Percentiles rank a stretch among this genome's conserved stretches.
Evolutionary conservation across 106 monocot species (phyloP).

Genomic region (Acorus calamus): DNA sequence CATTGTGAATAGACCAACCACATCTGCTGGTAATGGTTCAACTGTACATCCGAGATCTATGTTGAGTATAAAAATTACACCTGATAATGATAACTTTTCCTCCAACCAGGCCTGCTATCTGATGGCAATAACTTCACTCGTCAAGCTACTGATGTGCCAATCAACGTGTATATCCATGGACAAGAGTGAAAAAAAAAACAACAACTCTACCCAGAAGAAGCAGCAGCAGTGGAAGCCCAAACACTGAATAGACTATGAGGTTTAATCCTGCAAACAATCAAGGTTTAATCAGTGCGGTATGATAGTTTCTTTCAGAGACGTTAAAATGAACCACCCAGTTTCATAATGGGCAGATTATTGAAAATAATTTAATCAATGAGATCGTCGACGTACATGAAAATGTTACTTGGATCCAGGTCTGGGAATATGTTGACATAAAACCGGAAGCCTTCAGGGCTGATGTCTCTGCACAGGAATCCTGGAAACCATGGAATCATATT

Average conservation of each 20-base stretch:
- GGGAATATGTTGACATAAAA: slow-evolving; percentile 81
- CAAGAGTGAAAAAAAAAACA: neutral
- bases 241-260: slow-evolving; percentile 17
- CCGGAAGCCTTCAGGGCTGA: slow-evolving; percentile 93
- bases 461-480: slow-evolving; percentile 89
- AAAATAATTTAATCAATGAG: neutral
- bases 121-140: too few species aligned
- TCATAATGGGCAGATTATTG: too few species aligned
- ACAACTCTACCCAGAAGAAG: slow-evolving; percentile 6
- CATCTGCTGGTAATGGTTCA: too few species aligned
- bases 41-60: too few species aligned
- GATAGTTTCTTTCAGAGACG: neutral
- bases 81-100: too few species aligned
- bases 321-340: too few species aligned
- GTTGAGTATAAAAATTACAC: too few species aligned
- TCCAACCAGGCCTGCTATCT: too few species aligned
- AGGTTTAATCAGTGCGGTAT: too few species aligned
- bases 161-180: slow-evolving; percentile 1
- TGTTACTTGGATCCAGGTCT: slow-evolving; percentile 56
- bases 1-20: too few species aligned
- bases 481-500: slow-evolving; percentile 6
- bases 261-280: slow-evolving; percentile 31
- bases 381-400: slow-evolving; percentile 41
- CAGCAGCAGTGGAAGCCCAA: slow-evolving; percentile 40
- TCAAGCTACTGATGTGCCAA: too few species aligned